Conservation (phyloP, 2,329 filamentous ascomycete species). For the Trichocomaceae sp. region DNA sequence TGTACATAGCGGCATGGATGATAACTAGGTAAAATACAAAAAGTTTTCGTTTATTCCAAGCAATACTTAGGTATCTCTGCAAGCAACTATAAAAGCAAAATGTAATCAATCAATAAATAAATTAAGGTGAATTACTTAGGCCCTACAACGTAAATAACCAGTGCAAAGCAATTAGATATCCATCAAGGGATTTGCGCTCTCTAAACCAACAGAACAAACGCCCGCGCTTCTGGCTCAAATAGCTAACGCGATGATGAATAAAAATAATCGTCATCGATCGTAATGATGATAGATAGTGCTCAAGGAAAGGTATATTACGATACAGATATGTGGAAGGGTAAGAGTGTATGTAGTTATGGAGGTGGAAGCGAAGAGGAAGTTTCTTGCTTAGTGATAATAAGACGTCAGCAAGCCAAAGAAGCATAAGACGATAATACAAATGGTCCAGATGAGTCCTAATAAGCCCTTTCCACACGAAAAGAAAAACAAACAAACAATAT, state of each 20-base stretch:
- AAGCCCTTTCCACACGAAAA: background rate
- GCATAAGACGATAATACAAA: background rate
- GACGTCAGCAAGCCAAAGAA: background rate
- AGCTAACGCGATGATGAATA: background rate
- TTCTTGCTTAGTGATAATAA: background rate
- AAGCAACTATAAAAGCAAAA: background rate
- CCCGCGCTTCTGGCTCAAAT: background rate
- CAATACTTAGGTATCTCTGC: background rate
- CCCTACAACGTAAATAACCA: background rate
- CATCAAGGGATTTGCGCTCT: background rate
- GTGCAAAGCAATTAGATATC: background rate
- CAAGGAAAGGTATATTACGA: background rate
- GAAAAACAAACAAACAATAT: background rate
- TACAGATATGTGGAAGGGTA: background rate
- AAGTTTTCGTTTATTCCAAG: constrained; percentile 7
- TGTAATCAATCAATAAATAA: background rate
- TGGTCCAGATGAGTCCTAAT: background rate
- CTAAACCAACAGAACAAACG: background rate
- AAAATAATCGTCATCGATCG: background rate
- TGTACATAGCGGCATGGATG: constrained; percentile 7
- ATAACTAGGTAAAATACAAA: constrained; percentile 10
- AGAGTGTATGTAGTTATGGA: background rate
- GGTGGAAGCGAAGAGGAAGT: background rate
- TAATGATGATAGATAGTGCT: background rate
- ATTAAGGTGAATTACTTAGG: background rate